Percentiles rank a stretch among this genome's conserved stretches.
Conservation (phyloP, 805 yeast genomes). For the Spathaspora hagerdaliae region DNA sequence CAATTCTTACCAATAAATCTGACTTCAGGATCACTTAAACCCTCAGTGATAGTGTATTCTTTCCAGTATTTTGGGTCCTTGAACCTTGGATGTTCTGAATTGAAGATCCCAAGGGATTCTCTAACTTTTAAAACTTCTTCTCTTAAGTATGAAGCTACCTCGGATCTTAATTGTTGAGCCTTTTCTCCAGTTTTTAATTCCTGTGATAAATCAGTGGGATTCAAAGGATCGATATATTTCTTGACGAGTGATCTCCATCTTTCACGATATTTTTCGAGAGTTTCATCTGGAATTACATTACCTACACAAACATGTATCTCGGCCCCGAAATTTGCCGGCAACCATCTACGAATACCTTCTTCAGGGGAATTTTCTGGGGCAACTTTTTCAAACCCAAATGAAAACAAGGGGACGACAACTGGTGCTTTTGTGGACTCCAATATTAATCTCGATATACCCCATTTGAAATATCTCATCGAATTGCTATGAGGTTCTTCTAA, state of each 20-base stretch:
- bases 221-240: constrained; percentile 46
- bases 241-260: constrained; percentile 67
- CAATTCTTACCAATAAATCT: constrained; percentile 75
- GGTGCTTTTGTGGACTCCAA: constrained; percentile 83
- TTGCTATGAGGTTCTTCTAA: constrained; percentile 71
- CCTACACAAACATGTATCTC: constrained; percentile 72
- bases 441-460: constrained; percentile 88
- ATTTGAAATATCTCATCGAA: constrained; percentile 90
- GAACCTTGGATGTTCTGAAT: constrained; percentile 67
- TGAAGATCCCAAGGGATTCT: constrained; percentile 38
- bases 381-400: constrained; percentile 81
- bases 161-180: constrained; percentile 64
- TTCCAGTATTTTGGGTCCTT: constrained; percentile 74
- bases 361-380: constrained; percentile 72
- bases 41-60: constrained; percentile 58
- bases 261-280: constrained; percentile 56
- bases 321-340: constrained; percentile 64
- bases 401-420: constrained; percentile 79
- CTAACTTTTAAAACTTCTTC: constrained; percentile 51
- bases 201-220: constrained; percentile 56
- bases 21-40: constrained; percentile 63
- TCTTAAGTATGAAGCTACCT: constrained; percentile 67
- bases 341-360: constrained; percentile 49
- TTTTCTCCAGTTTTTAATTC: constrained; percentile 60
- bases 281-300: constrained; percentile 56